These are phyloP conservation scores for Leishmania mexicana DNA, from an alignment of 208 protist species.

Conservation along the genomic window DNA sequence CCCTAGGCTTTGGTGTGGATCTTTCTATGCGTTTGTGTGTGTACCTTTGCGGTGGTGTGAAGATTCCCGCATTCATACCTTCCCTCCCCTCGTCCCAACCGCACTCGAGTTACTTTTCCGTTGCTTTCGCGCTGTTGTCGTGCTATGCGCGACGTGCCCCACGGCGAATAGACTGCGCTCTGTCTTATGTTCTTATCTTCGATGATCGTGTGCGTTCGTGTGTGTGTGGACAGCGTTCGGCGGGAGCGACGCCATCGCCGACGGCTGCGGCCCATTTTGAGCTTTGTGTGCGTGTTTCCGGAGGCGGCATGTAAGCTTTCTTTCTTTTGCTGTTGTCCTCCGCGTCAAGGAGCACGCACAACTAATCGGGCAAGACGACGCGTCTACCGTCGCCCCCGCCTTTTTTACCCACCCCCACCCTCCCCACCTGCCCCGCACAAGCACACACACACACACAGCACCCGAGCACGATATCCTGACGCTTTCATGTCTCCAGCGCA, in stretches of 20 bases:
- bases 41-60: background rate
- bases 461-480: background rate
- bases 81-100: background rate
- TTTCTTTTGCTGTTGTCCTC: background rate
- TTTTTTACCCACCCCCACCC: background rate
- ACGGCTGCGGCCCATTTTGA: background rate
- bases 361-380: too few relatives aligned
- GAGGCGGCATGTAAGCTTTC: background rate
- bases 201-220: background rate
- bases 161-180: background rate
- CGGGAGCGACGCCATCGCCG: background rate
- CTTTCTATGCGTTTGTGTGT: constrained; percentile 5
- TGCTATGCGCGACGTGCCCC: background rate
- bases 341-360: background rate
- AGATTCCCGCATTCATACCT: background rate
- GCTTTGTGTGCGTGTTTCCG: background rate
- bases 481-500: background rate
- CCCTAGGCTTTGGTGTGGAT: background rate
- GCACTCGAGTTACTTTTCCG: background rate
- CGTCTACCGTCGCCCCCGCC: background rate
- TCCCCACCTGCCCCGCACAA: too few relatives aligned
- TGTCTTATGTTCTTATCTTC: background rate
- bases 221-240: background rate
- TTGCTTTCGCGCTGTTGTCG: background rate
- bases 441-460: background rate